Evolutionary conservation across 192 early-diverging fungal genomes (phyloP).

Genomic region (Backusella circina): DNA sequence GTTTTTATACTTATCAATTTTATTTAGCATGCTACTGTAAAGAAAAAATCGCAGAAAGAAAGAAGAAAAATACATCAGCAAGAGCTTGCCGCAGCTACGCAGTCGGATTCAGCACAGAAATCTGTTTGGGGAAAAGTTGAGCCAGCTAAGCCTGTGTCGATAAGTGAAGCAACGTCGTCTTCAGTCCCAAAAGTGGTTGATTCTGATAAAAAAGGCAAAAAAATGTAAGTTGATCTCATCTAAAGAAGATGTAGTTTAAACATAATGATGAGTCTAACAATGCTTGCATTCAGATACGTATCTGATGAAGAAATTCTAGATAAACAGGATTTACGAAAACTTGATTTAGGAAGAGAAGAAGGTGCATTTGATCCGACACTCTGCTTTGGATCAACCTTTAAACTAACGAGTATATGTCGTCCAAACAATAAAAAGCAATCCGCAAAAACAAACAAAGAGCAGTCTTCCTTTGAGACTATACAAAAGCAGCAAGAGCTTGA

Average conservation of each 20-base stretch:
- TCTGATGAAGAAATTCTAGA: neutral
- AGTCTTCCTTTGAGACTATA: conserved; percentile 16
- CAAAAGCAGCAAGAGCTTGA: conserved; percentile 16
- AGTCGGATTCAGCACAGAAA: conserved; percentile 13
- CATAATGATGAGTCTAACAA: neutral
- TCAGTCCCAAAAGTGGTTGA: neutral
- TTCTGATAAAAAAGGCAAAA: conserved; percentile 9
- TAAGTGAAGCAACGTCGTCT: neutral
- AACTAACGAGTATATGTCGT: neutral
- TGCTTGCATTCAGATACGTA: neutral
- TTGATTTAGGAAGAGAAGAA: neutral
- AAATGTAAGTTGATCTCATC: conserved; percentile 5
- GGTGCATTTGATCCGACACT: neutral
- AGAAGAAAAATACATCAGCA: conserved; percentile 21
- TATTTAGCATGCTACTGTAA: neutral
- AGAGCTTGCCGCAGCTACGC: neutral
- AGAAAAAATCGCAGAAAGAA: conserved; percentile 33
- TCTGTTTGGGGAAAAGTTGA: conserved; percentile 33
- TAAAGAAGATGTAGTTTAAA: neutral
- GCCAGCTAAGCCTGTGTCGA: neutral
- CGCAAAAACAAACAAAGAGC: too few relatives aligned
- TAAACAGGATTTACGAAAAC: neutral
- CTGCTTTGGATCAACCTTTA: conserved; percentile 2
- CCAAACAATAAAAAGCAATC: neutral
- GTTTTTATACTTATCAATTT: neutral